Conservation (phyloP, 2,329 filamentous ascomycete genomes). For the Stachybotrys echinatus region DNA sequence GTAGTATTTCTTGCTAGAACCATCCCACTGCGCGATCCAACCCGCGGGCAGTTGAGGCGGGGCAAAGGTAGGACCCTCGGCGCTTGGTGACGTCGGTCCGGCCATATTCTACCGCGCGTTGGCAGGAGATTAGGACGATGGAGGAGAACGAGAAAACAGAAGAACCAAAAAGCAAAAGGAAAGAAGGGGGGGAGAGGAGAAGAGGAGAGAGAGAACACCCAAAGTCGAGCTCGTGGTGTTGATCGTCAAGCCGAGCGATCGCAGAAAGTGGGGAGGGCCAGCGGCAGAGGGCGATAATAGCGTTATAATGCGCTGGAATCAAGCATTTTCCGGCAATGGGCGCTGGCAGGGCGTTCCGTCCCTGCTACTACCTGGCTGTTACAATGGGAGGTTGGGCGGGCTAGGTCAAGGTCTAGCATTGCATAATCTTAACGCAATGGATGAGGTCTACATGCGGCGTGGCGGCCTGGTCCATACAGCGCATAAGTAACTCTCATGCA, state of each 20-base stretch:
- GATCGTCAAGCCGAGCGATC: not conserved
- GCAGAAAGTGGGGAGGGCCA: not conserved
- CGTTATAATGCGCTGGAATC: not conserved
- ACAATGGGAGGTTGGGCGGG: no score
- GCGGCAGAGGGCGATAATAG: not conserved
- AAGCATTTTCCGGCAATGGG: no score
- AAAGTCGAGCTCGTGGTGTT: not conserved
- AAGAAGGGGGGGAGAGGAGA: not conserved
- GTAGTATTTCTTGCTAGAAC: constrained; percentile 59
- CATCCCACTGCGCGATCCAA: constrained; percentile 69
- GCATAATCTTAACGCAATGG: not conserved
- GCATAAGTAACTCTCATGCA: not conserved
- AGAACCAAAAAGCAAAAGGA: constrained; percentile 5
- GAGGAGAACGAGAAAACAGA: constrained; percentile 8
- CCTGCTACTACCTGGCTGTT: no score
- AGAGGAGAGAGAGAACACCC: not conserved
- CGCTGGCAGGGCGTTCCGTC: no score
- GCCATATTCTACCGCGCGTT: constrained; percentile 34
- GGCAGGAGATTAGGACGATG: constrained; percentile 1
- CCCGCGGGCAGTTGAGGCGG: constrained; percentile 58
- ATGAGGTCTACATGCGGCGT: not conserved
- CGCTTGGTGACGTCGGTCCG: constrained; percentile 52
- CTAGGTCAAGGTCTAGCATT: not conserved
- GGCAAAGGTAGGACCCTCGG: constrained; percentile 53
- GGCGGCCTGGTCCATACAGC: not conserved